Evolutionary conservation across 768 basidiomycete species (phyloP).

Genomic region (Lactarius hatsudake): DNA sequence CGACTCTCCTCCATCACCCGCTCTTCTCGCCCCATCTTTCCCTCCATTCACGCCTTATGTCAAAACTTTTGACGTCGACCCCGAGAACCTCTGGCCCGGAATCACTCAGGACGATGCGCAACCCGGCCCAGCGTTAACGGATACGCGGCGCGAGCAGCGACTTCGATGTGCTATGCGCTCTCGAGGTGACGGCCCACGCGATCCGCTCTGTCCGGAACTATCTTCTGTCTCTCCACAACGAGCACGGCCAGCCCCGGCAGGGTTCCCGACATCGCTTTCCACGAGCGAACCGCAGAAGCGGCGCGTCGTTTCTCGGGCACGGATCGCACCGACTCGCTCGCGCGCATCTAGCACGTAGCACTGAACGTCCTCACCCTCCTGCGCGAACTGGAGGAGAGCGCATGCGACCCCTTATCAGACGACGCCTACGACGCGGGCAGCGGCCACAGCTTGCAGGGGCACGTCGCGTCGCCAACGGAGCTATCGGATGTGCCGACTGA

Average conservation of each 20-base stretch:
- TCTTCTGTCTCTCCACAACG: no score
- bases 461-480: constrained; percentile 44
- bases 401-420: no score
- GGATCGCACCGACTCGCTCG: constrained; percentile 52
- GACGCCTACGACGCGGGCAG: constrained; percentile 43
- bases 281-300: constrained; percentile 38
- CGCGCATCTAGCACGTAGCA: constrained; percentile 70
- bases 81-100: constrained; percentile 71
- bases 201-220: no score
- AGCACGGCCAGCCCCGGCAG: no score
- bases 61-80: constrained; percentile 69
- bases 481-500: constrained; percentile 41
- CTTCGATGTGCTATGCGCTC: no score
- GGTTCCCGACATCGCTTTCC: constrained; percentile 24
- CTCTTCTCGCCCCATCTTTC: constrained; percentile 35
- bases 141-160: no score
- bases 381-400: constrained; percentile 65
- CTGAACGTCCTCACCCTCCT: constrained; percentile 81
- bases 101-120: constrained; percentile 57
- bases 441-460: constrained; percentile 49
- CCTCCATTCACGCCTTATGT: constrained; percentile 52
- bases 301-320: constrained; percentile 31
- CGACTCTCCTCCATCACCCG: no score
- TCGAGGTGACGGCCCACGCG: no score
- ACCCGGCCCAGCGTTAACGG: no score